Percentiles rank a stretch among this genome's conserved stretches.
phyloP scores from a whole-genome alignment of 2,329 filamentous ascomycete genomes.

The Aspergillus sergii region DNA sequence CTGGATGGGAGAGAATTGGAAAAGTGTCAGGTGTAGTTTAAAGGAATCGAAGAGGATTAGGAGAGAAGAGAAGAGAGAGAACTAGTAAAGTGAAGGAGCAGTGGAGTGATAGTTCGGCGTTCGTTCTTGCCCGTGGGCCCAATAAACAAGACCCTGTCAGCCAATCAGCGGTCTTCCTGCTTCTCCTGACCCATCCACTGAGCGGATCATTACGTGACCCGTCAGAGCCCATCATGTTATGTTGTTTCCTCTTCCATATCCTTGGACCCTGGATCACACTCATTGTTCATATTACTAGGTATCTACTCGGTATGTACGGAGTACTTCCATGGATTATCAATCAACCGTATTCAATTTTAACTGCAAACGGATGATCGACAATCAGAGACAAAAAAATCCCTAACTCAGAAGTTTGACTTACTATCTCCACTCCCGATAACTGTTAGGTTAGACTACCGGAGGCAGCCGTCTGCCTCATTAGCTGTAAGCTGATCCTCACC shows the following conservation, averaged over 20 bases:
- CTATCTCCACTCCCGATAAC: background rate
- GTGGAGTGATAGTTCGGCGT: slow-evolving; percentile 6
- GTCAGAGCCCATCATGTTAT: background rate
- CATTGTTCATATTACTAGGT: too few relatives aligned
- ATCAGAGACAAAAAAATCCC: background rate
- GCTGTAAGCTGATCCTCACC: too few relatives aligned
- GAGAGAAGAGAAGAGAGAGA: slow-evolving; percentile 1
- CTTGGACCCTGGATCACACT: background rate
- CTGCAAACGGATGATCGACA: background rate
- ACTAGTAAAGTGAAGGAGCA: background rate
- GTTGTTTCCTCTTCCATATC: background rate
- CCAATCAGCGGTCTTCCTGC: slow-evolving; percentile 12
- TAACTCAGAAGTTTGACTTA: background rate
- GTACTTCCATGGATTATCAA: too few relatives aligned
- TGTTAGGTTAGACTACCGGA: background rate
- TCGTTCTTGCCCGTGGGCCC: slow-evolving; percentile 16
- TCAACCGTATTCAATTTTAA: too few relatives aligned
- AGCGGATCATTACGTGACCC: slow-evolving; percentile 2
- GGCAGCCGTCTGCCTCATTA: too few relatives aligned
- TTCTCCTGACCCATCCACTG: background rate
- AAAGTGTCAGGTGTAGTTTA: background rate
- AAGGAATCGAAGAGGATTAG: slow-evolving; percentile 4
- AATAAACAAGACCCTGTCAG: slow-evolving; percentile 10
- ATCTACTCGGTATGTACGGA: too few relatives aligned
- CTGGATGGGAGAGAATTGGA: background rate